Conservation (phyloP, 1,284 basidiomycete species). For the Puccinia sorghi region DNA sequence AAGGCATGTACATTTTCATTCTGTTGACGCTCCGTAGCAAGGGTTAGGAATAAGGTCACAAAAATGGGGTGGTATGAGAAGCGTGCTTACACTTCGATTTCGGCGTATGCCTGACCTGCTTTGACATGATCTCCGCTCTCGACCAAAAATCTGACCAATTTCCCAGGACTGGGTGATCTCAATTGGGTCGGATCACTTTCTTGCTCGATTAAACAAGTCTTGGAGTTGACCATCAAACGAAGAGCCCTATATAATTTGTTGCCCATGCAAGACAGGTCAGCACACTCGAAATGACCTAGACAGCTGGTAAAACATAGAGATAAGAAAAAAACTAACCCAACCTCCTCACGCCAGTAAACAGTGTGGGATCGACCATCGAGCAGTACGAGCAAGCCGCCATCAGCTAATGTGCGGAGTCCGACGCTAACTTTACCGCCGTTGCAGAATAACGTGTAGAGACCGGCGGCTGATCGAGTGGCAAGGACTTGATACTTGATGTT, state of each 20-base stretch:
- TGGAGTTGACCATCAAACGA: slow-evolving; percentile 62
- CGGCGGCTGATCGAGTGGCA: slow-evolving; percentile 82
- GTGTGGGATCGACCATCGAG: slow-evolving; percentile 95
- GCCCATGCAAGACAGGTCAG: background rate
- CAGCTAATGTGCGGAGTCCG: slow-evolving; percentile 84
- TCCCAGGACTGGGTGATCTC: slow-evolving; percentile 92
- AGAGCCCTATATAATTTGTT: slow-evolving; percentile 24
- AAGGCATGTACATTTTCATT: slow-evolving; percentile 86
- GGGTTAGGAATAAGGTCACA: slow-evolving; percentile 9
- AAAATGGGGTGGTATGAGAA: background rate
- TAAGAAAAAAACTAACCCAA: slow-evolving; percentile 61
- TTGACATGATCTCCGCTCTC: slow-evolving; percentile 97
- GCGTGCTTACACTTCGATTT: slow-evolving; percentile 75
- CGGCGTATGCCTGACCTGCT: slow-evolving; percentile 93
- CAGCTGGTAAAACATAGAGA: background rate
- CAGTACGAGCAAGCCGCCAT: slow-evolving; percentile 88
- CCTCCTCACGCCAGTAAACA: slow-evolving; percentile 97
- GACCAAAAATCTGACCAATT: slow-evolving; percentile 90
- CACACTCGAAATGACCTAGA: slow-evolving; percentile 61
- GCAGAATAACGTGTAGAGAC: slow-evolving; percentile 89
- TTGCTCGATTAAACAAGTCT: slow-evolving; percentile 98
- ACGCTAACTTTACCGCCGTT: slow-evolving; percentile 91
- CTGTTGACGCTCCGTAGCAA: slow-evolving; percentile 77
- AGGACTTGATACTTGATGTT: slow-evolving; percentile 94
- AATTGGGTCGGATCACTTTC: slow-evolving; percentile 99